Percentiles rank a stretch among this genome's conserved stretches.
These are phyloP conservation scores for Aspergillus quadricinctus DNA, from an alignment of 2,329 filamentous ascomycete genomes.

Conservation along the genomic window DNA sequence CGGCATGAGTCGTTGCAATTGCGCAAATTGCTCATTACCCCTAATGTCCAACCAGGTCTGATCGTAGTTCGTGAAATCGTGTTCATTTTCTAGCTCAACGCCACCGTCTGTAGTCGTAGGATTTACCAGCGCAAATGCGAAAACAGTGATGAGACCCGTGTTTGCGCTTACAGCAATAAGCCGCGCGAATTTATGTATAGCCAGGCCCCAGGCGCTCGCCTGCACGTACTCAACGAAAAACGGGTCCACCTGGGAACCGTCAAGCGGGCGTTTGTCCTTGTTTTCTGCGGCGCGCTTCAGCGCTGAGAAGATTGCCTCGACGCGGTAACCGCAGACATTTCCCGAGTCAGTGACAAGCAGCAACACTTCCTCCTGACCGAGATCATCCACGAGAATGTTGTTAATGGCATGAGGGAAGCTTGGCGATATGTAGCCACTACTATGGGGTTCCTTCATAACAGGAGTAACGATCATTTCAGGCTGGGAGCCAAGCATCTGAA, in stretches of 20 bases:
- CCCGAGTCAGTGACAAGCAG: constrained; percentile 68
- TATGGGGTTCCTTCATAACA: constrained; percentile 34
- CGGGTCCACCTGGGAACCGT: constrained; percentile 34
- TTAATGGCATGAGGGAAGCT: constrained; percentile 61
- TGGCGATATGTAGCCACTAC: constrained; percentile 53
- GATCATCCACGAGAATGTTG: constrained; percentile 62
- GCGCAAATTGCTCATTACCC: constrained; percentile 18
- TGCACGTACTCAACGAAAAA: constrained; percentile 77
- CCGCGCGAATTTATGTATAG: constrained; percentile 74
- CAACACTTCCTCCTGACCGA: constrained; percentile 67
- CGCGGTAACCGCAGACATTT: constrained; percentile 68
- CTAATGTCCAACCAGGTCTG: constrained; percentile 34
- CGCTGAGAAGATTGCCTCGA: constrained; percentile 46
- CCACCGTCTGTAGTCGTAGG: constrained; percentile 14
- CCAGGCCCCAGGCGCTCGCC: constrained; percentile 80
- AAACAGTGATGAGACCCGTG: constrained; percentile 53
- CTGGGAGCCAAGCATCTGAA: constrained; percentile 34
- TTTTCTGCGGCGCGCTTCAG: constrained; percentile 33
- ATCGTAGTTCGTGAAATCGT: constrained; percentile 16
- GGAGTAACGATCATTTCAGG: constrained; percentile 43
- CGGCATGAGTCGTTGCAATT: constrained; percentile 26
- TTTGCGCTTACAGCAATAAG: constrained; percentile 86
- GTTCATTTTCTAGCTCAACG: constrained; percentile 14
- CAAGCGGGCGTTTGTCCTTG: constrained; percentile 21
- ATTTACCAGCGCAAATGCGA: constrained; percentile 54